Conservation (phyloP, 2,329 filamentous ascomycete genomes). For the Monosporascus sp. region DNA sequence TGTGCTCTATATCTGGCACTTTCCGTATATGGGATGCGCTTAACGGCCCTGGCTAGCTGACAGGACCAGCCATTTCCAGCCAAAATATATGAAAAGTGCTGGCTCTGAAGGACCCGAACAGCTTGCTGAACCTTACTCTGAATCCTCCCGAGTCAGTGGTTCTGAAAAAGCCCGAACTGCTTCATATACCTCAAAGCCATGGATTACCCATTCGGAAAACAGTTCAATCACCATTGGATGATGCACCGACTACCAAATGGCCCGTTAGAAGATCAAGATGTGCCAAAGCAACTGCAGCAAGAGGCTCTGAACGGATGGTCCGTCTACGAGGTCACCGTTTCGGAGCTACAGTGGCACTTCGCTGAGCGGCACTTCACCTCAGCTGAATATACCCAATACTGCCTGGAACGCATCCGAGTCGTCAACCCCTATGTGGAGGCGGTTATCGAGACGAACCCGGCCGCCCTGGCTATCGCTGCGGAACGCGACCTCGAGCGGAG, state of each 20-base stretch:
- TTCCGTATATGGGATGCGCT: no score
- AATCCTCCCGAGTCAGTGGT: no score
- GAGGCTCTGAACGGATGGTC: neutral
- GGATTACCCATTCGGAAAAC: no score
- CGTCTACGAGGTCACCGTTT: neutral
- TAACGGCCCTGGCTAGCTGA: no score
- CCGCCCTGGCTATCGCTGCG: conserved; percentile 32
- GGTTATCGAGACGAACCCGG: conserved; percentile 32
- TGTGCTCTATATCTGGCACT: no score
- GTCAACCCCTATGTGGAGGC: conserved; percentile 27
- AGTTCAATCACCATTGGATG: neutral
- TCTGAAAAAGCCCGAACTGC: no score
- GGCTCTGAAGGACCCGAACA: no score
- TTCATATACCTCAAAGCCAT: no score
- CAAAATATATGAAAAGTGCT: no score
- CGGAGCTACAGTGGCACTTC: neutral
- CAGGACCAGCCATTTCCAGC: no score
- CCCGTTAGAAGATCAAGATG: neutral
- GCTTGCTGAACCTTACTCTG: no score
- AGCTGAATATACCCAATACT: neutral
- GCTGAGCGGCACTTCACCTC: neutral
- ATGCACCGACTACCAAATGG: neutral
- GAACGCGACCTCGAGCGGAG: conserved; percentile 26
- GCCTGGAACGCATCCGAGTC: conserved; percentile 2
- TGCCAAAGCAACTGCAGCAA: neutral